Base-by-base conservation (phyloP, 1,139 yeast species). In the Meyerozyma guilliermondii region DNA sequence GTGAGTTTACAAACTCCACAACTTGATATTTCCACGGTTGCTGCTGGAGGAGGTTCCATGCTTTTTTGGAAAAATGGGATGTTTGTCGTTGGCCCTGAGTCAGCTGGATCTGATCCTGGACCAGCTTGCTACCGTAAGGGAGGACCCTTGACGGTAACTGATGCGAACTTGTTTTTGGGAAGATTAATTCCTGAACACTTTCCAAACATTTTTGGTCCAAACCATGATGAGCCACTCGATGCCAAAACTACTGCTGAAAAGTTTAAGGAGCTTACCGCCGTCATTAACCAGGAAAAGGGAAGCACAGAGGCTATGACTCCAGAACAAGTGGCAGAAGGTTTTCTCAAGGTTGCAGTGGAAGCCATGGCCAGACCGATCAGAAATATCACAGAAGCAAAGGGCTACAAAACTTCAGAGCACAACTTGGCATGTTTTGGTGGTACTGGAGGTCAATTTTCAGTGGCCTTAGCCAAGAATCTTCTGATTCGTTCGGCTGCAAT, bases 391-490 rank as follows among this genome's bases (percentile, higher is more conserved):
- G 83, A 77, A 49, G 76, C 79, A 1, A 76, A 70, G 47, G 83
- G 83, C 2, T 72, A 70, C 47, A 60, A 64, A 24, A 61, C 68
- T 1, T 55, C 73, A 2, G 61, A 66, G 7, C 82, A 78, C 53
- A 58, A 76, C 45, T 52, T 78, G 36, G 80, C 75, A 3, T 65
- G 78, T 0, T 77, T 78, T 58, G 83, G 83, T 43, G 83, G 83
- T 43, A 78, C 81, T 23, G 83, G 82, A 47, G 82, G 82, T 11
- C 83, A 78, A 47, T 76, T 75, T 52, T 77, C 78, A 8, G 71
- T 68, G 41, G 69, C 75, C n/a, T 74, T 77, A 16, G 81, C 81
- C 1, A 63, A 68, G 41, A 60, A 67, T 9, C 55, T 78, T 39
- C 76, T 76, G 3, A 74, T 78, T 18, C 58, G 62, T n/a, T 67